These are phyloP conservation scores for Flagelloscypha sp. DNA, from an alignment of 768 basidiomycete species.

Conservation along the genomic window DNA sequence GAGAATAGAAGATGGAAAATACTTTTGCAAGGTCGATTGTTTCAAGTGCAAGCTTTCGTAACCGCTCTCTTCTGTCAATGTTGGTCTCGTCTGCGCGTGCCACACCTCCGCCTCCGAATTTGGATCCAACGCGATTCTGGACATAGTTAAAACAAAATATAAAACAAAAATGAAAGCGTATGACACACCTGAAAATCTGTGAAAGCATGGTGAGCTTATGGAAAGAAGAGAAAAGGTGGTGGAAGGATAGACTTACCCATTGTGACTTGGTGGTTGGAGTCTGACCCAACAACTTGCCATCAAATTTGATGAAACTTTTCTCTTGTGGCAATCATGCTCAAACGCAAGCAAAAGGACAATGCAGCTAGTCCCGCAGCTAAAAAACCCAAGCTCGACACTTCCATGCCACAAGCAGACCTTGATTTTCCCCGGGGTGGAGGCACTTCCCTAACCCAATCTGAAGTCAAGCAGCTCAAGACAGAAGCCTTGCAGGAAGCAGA, in stretches of 20 bases:
- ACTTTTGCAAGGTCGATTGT: conserved; percentile 98
- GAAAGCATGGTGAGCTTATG: conserved; percentile 2
- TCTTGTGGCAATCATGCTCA: no score
- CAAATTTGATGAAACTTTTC: no score
- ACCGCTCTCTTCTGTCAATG: conserved; percentile 88
- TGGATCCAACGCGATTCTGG: conserved; percentile 93
- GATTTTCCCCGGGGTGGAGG: conserved; percentile 97
- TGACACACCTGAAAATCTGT: conserved; percentile 61
- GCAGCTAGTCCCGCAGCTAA: conserved; percentile 28
- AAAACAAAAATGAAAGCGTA: neutral
- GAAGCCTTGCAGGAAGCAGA: conserved; percentile 84
- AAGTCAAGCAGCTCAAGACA: conserved; percentile 77
- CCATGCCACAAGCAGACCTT: conserved; percentile 63
- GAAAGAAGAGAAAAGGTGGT: conserved; percentile 9
- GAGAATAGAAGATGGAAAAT: conserved; percentile 11
- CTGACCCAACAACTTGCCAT: neutral
- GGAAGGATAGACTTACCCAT: conserved; percentile 22
- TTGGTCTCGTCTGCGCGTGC: conserved; percentile 94
- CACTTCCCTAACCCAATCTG: conserved; percentile 77
- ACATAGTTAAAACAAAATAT: neutral
- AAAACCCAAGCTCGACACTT: conserved; percentile 62
- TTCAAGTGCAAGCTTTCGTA: conserved; percentile 91
- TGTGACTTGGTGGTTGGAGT: no score
- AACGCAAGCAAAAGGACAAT: no score
- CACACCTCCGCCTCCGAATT: conserved; percentile 93